A percentile compares a stretch with the other conserved stretches of the same genome.
Evolutionary conservation across 129 eudicot genomes (phyloP).

Genomic region (Rutidosis leptorrhynchoides): DNA sequence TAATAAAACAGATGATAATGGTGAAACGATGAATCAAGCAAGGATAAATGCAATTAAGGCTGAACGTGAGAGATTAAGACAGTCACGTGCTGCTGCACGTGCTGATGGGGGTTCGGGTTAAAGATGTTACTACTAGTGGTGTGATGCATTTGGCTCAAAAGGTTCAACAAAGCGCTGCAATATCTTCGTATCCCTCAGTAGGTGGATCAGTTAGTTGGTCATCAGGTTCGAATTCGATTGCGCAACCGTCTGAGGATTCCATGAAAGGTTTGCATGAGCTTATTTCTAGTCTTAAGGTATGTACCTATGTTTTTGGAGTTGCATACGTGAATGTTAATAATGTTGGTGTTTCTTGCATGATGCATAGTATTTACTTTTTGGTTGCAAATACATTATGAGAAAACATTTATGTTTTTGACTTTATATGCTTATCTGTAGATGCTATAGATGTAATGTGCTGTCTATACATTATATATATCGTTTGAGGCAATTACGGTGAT

Average conservation of each 20-base stretch:
- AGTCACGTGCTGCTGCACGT: conserved; percentile 57
- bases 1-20: conserved; percentile 64
- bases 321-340: not conserved
- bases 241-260: conserved; percentile 78
- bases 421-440: too few species aligned
- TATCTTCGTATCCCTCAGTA: conserved; percentile 35
- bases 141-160: conserved; percentile 29
- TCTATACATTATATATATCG: too few species aligned
- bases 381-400: too few species aligned
- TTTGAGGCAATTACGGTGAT: too few species aligned
- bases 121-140: conserved; percentile 39
- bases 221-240: conserved; percentile 46
- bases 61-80: conserved; percentile 63
- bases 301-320: conserved; percentile 2
- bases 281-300: conserved; percentile 69
- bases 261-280: conserved; percentile 69
- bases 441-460: too few species aligned
- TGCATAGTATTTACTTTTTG: not conserved
- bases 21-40: conserved; percentile 45
- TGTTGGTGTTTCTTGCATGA: not conserved
- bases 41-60: conserved; percentile 66
- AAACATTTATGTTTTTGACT: too few species aligned
- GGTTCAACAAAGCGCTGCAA: conserved; percentile 34
- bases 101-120: conserved; percentile 39
- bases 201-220: conserved; percentile 62